Base-by-base conservation (phyloP, 2,329 filamentous ascomycete species). In the Ceratocystis alfenasii region DNA sequence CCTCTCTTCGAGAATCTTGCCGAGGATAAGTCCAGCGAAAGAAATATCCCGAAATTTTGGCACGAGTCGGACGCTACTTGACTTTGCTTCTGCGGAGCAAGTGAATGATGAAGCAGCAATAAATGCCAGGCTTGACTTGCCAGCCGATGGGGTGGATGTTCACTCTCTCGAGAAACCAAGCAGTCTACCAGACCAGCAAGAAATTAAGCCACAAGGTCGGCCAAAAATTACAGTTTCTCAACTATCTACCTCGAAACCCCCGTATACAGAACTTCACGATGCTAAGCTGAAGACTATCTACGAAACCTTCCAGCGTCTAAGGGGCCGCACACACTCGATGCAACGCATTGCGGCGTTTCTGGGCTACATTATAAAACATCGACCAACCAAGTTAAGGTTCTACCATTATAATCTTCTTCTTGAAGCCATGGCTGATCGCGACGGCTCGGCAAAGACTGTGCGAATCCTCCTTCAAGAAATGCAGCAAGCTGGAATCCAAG, bases 401-500 rank as follows among this genome's bases (percentile, higher is more conserved):
- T 76, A 81, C 64, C 76, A 90, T 63, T 96, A 94, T 74, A 85
- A 89, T 70, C 85, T 87, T 15, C 76, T 95, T 63, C 85, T 95
- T 70, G 79, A 86, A 67, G 84, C 86, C 60, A 91, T 95, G 75
- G 79, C 83, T 36, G 81, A 86, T 71, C 78, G 81, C 0, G 73
- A 81, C 64, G 92, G 91, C 7, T 90, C 87, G 4, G 85, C 86
- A 1, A 79, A 79, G 33, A 81, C 83, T 60, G 81, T 93, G 15
- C 75, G 72, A 44, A 77, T 76, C 22, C 76, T 95, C n/a, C 75
- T 96, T 28, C 76, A 82, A 25, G 90, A 96, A 71, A 89, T 96
- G 85, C 78, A 80, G 55, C 73, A 75, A 1, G 77, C 80, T 53
- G 80, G 78, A 0, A 78, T 96, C 57, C 76, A 82, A 53, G 79